These are phyloP conservation scores for Salix suchowensis DNA, from an alignment of 345 rosid species.

Conservation along the genomic window DNA sequence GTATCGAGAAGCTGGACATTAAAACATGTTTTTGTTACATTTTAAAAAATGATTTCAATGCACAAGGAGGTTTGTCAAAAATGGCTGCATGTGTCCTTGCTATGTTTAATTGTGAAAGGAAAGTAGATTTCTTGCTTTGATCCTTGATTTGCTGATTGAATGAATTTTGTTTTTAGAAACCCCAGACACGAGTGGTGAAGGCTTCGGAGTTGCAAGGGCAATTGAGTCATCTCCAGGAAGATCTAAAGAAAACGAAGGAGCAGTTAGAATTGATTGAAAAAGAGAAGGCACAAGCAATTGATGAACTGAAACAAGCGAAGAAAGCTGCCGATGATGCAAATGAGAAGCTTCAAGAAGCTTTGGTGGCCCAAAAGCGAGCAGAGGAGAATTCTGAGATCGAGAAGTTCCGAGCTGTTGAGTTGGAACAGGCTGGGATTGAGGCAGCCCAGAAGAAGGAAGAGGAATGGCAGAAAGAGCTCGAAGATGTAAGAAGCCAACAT, in stretches of 20 bases:
- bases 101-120: not conserved
- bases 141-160: slow-evolving; percentile 10
- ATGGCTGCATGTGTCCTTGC: not conserved
- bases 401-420: slow-evolving; percentile 81
- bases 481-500: slow-evolving; percentile 67
- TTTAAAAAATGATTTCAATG: not conserved
- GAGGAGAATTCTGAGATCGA: slow-evolving; percentile 83
- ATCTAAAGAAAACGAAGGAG: slow-evolving; percentile 84
- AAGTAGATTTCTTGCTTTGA: not conserved
- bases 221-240: slow-evolving; percentile 66
- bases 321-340: slow-evolving; percentile 58
- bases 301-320: slow-evolving; percentile 70
- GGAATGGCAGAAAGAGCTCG: slow-evolving; percentile 77
- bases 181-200: slow-evolving; percentile 45
- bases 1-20: not conserved
- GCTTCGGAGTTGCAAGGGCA: slow-evolving; percentile 66
- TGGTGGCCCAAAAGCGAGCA: slow-evolving; percentile 81
- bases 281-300: slow-evolving; percentile 66
- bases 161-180: slow-evolving; percentile 52
- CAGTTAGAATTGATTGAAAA: slow-evolving; percentile 56
- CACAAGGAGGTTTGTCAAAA: not conserved
- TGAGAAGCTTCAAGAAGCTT: slow-evolving; percentile 71
- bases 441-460: slow-evolving; percentile 76
- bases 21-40: not conserved
- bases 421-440: slow-evolving; percentile 89